These are phyloP conservation scores for Parasarocladium wereldwijsianum DNA, from an alignment of 2,329 filamentous ascomycete species.

Conservation along the genomic window DNA sequence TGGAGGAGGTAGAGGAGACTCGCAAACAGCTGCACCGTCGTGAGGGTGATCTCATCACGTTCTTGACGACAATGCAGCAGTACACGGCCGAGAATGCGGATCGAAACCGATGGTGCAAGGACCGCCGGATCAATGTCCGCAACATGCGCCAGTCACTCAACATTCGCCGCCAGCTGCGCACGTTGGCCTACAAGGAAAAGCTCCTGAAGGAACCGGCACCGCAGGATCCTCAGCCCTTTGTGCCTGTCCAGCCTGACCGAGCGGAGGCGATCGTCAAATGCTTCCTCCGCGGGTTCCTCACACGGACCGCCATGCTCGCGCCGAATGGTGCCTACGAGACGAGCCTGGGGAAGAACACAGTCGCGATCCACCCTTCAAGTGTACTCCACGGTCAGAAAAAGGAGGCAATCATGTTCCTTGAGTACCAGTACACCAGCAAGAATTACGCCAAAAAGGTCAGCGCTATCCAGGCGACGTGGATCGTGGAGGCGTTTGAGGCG, in stretches of 20 bases:
- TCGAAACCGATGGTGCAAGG: slow-evolving; percentile 41
- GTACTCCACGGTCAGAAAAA: slow-evolving; percentile 47
- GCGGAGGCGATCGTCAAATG: slow-evolving; percentile 41
- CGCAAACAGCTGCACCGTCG: slow-evolving; percentile 44
- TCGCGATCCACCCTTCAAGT: slow-evolving; percentile 48
- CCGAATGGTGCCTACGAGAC: slow-evolving; percentile 48
- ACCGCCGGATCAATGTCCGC: slow-evolving; percentile 39
- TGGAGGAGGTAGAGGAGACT: slow-evolving; percentile 35
- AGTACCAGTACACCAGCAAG: slow-evolving; percentile 51
- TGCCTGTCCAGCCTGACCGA: slow-evolving; percentile 36
- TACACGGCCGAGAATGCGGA: slow-evolving; percentile 42
- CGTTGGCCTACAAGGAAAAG: slow-evolving; percentile 36
- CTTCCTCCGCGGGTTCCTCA: slow-evolving; percentile 46
- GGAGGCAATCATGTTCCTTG: slow-evolving; percentile 54
- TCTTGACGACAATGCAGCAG: slow-evolving; percentile 46
- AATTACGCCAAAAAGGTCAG: slow-evolving; percentile 55
- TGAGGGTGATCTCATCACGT: slow-evolving; percentile 51
- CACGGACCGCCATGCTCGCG: slow-evolving; percentile 44
- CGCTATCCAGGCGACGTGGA: slow-evolving; percentile 44
- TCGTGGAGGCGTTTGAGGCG: slow-evolving; percentile 36
- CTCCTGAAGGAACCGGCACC: slow-evolving; percentile 30
- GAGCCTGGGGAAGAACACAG: slow-evolving; percentile 41
- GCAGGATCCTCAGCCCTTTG: slow-evolving; percentile 40
- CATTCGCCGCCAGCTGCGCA: slow-evolving; percentile 46
- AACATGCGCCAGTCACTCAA: slow-evolving; percentile 50